Evolutionary conservation across 768 basidiomycete species (phyloP), one percentile per base, ranked within the genome.

Genomic region (Lentinula raphanica): DNA sequence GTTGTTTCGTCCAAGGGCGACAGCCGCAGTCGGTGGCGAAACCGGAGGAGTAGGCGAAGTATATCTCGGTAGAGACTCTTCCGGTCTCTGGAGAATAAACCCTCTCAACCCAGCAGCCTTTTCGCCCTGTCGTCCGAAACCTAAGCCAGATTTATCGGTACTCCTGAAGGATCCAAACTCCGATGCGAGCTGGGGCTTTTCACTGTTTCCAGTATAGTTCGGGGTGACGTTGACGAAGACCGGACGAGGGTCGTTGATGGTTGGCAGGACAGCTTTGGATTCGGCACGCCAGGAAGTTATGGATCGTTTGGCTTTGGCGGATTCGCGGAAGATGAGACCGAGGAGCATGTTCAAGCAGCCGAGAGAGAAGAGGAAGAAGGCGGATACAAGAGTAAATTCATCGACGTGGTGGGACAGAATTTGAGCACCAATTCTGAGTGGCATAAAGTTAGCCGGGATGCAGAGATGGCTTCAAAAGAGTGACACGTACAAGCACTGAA

Each of bases 301-400:
- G 57, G 83, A 85, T 19, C 87, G 82, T 63, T 83, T 85, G 19
- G 71, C 59, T 63, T 85, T 87, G 58, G 82, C 84, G 1, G 75
- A 76, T 63, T 79, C 77, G 56, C 85, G 83, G 79, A 85, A 90
- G 68, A 88, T 80, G 63, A 91, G 80, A 40, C 88, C 88, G 60
- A 86, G 76, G 59, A 93, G 69, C 63, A 93, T 85, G 75, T 96
- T 93, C 56, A 96, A 72, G 71, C 91, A 93, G n/a, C 93, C 94
- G 58, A 96, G 67, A 53, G 92, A 81, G 76, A 96, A 96, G 60
- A 96, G 82, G 77, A 96, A 87, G 79, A 95, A 95, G 48, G 89
- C 92, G 4, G 92, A 79, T 61, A 93, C 93, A 67, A 95, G 90
- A 21, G 92, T 85, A 76, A 96, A 95, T 60, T 83, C 85, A 65